Percentiles rank a stretch among this genome's conserved stretches.
Conservation (phyloP, 345 rosid genomes). For the Populus ilicifolia region DNA sequence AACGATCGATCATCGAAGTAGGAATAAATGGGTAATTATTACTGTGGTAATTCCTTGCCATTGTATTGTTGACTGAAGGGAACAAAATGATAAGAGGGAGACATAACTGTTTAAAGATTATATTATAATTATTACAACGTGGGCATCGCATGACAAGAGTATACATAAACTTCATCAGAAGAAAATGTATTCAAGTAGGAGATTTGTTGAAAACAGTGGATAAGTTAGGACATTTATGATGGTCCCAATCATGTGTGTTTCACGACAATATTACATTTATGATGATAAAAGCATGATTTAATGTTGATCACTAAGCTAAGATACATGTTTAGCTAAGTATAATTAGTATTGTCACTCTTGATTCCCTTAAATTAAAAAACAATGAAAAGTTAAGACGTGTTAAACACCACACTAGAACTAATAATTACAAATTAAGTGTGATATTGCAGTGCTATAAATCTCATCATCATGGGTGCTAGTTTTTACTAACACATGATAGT, state of each 20-base stretch:
- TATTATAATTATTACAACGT: not conserved
- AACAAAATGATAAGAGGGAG: not conserved
- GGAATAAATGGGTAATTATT: not conserved
- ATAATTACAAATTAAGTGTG: not conserved
- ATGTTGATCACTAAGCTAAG: not conserved
- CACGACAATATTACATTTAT: not conserved
- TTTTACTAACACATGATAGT: not conserved
- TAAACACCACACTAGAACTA: not conserved
- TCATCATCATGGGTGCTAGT: no score
- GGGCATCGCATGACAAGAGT: not conserved
- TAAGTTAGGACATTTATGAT: not conserved
- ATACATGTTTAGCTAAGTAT: not conserved
- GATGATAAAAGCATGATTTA: not conserved
- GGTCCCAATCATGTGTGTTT: constrained; percentile 8
- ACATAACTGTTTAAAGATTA: not conserved
- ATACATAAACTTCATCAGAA: not conserved
- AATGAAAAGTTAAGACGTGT: not conserved
- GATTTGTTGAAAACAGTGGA: not conserved
- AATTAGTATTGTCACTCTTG: not conserved
- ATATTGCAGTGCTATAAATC: not conserved
- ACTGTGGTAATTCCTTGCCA: not conserved
- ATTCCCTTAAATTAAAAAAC: not conserved
- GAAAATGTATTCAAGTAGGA: not conserved
- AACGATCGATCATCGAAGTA: not conserved
- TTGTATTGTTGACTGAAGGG: not conserved